Percentiles rank a stretch among this genome's conserved stretches.
These are phyloP conservation scores for Solanum commersonii DNA, from an alignment of 257 asterid species.

Conservation along the genomic window DNA sequence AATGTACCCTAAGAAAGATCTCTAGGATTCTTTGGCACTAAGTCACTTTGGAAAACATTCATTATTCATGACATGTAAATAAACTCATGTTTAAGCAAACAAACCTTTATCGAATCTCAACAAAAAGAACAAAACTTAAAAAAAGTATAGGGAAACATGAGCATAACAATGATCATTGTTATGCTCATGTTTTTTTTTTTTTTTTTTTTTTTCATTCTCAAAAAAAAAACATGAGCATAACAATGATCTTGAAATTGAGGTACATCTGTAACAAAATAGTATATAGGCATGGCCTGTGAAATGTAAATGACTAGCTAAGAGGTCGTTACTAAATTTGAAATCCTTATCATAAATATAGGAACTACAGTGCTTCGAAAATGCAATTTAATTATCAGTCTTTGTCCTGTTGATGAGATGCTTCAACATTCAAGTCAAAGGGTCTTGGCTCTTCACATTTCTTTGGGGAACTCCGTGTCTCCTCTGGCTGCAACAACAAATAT, in stretches of 20 bases:
- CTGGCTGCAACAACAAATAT: neutral
- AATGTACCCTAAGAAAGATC: neutral
- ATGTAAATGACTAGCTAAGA: neutral
- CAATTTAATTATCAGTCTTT: neutral
- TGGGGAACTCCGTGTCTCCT: neutral
- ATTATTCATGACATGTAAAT: neutral
- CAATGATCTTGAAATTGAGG: neutral
- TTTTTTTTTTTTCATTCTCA: no score
- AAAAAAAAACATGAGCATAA: neutral
- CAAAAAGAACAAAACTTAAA: neutral
- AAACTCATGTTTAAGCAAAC: neutral
- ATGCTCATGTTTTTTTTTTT: no score
- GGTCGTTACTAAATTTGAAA: neutral
- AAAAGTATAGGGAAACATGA: neutral
- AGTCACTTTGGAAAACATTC: neutral
- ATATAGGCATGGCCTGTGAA: neutral
- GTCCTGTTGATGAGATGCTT: neutral
- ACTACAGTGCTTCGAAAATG: neutral
- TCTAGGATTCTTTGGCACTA: neutral
- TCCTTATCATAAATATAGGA: neutral
- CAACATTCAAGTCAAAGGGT: constrained; percentile 11
- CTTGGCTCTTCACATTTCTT: neutral
- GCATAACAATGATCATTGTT: neutral
- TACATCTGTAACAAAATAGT: neutral
- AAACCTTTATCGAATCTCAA: neutral